Base-by-base conservation (phyloP, 1,284 basidiomycete species). In the Melampsora americana region DNA sequence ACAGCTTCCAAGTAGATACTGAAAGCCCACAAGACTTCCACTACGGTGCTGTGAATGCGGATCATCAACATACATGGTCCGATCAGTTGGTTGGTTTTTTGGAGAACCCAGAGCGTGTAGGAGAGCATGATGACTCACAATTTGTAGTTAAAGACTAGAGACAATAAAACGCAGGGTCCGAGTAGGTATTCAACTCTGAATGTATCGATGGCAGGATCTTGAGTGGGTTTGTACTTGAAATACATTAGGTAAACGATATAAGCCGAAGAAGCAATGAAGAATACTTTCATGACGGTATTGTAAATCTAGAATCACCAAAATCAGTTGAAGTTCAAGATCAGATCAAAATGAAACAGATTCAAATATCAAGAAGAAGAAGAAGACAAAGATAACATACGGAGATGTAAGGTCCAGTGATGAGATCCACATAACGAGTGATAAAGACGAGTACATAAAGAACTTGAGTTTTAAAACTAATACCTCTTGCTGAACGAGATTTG, bases 211-310 rank as follows among this genome's bases (percentile, higher is more conserved):
- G 93, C 92, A 1, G 95, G 93, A 86, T 99, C 95, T 80, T 95
- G 89, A 18, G 95, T 97, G 79, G 95, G 93, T 82, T 93, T 95
- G 81, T 62, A 98, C 80, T 88, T 89, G 84, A 88, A 85, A 83
- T 89, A 91, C 94, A 99, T 98, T 80, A 99, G 88, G 85, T 93
- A 97, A 80, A 98, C 87, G 79, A 91, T 92, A 85, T 97, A 99
- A 80, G 87, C 88, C 80, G 89, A 91, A 81, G 90, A 91, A 5
- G 84, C 87, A 80, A 99, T 92, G 87, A 99, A 99, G 88, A 99
- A 96, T 77, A 98, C 79, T 86, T 97, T 98, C 95, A 99, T 98
- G 80, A 88, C 69, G 77, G 90, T 90, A 87, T 96, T 96, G 88
- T 97, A 97, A 66, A 92, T 79, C 64, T 30, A 80, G 3, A 39